phyloP scores from a whole-genome alignment of 176 grass and related monocot species.

The Elaeis guineensis region DNA sequence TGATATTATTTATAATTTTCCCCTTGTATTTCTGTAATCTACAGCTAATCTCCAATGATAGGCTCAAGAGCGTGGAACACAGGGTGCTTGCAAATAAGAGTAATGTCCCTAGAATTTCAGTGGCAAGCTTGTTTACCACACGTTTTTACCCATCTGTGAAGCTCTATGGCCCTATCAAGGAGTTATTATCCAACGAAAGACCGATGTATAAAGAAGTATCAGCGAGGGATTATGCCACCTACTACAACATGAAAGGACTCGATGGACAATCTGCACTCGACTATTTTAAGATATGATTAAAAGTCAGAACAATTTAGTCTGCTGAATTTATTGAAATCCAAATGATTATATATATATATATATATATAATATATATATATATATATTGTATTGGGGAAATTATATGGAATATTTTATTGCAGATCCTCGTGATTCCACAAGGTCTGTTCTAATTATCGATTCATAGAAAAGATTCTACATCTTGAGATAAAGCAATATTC shows the following conservation, averaged over 20 bases:
- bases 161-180: conserved; percentile 36
- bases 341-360: no score
- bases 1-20: background rate
- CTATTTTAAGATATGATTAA: conserved; percentile 21
- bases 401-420: no score
- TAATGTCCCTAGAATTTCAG: conserved; percentile 26
- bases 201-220: conserved; percentile 30
- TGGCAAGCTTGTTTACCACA: conserved; percentile 38
- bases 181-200: conserved; percentile 5
- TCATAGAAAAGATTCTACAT: no score
- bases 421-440: no score
- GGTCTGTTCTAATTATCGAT: no score
- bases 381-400: no score
- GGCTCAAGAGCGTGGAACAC: conserved; percentile 48
- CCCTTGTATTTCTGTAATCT: background rate
- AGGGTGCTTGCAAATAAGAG: conserved; percentile 36
- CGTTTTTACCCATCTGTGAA: background rate
- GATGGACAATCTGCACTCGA: conserved; percentile 41
- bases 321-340: no score
- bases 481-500: no score
- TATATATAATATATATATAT: no score
- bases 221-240: conserved; percentile 19
- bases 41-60: conserved; percentile 45
- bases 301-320: no score
- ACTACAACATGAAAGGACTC: conserved; percentile 38